A percentile compares a stretch with the other conserved stretches of the same genome.
Conservation (phyloP, 345 rosid genomes). For the Clarkia xantiana region DNA sequence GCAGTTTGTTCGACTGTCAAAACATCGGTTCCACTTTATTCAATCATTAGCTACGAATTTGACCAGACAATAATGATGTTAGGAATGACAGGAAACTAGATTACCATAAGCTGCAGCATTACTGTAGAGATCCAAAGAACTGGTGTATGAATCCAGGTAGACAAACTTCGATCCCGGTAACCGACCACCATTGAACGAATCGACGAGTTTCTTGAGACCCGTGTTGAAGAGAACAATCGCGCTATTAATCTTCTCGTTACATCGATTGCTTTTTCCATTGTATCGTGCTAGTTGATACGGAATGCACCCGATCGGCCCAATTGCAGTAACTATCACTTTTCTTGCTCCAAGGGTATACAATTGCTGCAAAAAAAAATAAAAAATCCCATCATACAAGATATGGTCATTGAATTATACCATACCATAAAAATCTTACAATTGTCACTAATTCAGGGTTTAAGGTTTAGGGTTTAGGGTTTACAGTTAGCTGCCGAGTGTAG, state of each 20-base stretch:
- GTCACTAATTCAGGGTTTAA: no score
- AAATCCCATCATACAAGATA: neutral
- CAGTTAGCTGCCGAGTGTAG: slow-evolving; percentile 52
- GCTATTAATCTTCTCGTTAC: slow-evolving; percentile 63
- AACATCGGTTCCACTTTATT: no score
- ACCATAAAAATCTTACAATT: no score
- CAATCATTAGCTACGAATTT: no score
- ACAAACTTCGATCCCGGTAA: slow-evolving; percentile 67
- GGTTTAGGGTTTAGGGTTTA: no score
- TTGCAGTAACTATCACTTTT: slow-evolving; percentile 55
- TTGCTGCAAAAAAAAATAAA: slow-evolving; percentile 23
- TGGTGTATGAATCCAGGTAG: slow-evolving; percentile 52
- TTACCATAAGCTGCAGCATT: slow-evolving; percentile 36
- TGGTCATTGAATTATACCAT: no score
- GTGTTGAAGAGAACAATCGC: slow-evolving; percentile 53
- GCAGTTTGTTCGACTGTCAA: no score
- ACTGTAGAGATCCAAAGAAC: slow-evolving; percentile 33
- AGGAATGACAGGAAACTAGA: neutral
- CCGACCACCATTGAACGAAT: slow-evolving; percentile 45
- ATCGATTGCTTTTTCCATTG: slow-evolving; percentile 33
- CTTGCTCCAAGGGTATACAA: slow-evolving; percentile 52
- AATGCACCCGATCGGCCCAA: slow-evolving; percentile 87
- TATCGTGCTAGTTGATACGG: slow-evolving; percentile 76
- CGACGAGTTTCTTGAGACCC: slow-evolving; percentile 43
- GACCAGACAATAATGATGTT: neutral